These are phyloP conservation scores for Tricholomella constricta DNA, from an alignment of 768 basidiomycete species.

Conservation along the genomic window DNA sequence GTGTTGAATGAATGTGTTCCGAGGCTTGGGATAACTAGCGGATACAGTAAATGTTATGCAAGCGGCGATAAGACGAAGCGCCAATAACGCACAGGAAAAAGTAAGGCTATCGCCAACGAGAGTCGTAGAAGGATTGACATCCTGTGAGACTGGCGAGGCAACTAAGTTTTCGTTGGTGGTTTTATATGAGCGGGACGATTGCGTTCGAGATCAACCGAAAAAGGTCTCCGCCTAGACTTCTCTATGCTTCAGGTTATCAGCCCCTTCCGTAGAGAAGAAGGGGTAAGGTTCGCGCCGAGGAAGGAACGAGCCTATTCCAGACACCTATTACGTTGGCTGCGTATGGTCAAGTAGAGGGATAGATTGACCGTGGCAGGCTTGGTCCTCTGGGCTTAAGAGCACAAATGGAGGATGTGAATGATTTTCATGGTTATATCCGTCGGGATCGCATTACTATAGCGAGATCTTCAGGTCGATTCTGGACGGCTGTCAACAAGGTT, in stretches of 20 bases:
- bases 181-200: slow-evolving; percentile 28
- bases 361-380: slow-evolving; percentile 2
- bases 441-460: slow-evolving; percentile 13
- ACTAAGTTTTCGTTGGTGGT: slow-evolving; percentile 15
- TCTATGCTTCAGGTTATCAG: slow-evolving; percentile 20
- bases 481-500: background rate
- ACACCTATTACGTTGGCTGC: slow-evolving; percentile 26
- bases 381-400: slow-evolving; percentile 1
- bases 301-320: slow-evolving; percentile 19
- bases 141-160: slow-evolving; percentile 19
- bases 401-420: slow-evolving; percentile 22
- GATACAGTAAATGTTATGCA: slow-evolving; percentile 1
- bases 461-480: slow-evolving; percentile 10
- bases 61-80: slow-evolving; percentile 6
- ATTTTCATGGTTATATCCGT: slow-evolving; percentile 11
- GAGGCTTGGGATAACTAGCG: slow-evolving; percentile 27
- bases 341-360: slow-evolving; percentile 1
- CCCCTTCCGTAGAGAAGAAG: slow-evolving; percentile 20
- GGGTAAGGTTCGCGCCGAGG: slow-evolving; percentile 20
- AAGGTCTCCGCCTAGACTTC: slow-evolving; percentile 26
- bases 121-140: slow-evolving; percentile 36
- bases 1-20: slow-evolving; percentile 27
- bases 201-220: slow-evolving; percentile 27
- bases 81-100: slow-evolving; percentile 39
- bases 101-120: slow-evolving; percentile 34